Conservation (phyloP, 108 stramenopile species). For the Heterococcus sp. region DNA sequence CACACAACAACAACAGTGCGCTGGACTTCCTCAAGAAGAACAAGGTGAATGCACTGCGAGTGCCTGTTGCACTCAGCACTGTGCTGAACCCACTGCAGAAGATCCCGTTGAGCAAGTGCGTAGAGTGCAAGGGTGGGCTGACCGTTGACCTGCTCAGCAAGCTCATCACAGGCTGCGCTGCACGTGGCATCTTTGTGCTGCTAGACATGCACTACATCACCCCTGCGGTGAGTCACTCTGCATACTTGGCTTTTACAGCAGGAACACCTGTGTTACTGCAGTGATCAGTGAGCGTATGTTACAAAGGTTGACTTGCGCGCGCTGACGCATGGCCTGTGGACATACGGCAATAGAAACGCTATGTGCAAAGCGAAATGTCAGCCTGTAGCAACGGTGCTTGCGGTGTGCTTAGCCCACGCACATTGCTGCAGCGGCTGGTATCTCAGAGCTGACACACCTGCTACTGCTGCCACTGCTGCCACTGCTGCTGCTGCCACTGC, state of each 20-base stretch:
- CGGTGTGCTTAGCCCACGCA: neutral
- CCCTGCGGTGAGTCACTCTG: neutral
- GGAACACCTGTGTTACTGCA: neutral
- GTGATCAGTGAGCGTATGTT: neutral
- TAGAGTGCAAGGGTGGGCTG: neutral
- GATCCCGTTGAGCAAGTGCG: neutral
- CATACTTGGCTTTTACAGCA: neutral
- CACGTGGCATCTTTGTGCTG: neutral
- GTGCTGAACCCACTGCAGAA: neutral
- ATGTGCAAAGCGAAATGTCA: too few species aligned
- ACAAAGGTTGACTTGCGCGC: neutral
- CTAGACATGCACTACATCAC: neutral
- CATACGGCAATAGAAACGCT: too few species aligned
- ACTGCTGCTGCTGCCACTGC: neutral
- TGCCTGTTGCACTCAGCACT: neutral
- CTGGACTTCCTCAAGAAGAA: neutral
- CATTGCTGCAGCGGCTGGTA: neutral
- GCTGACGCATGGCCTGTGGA: neutral
- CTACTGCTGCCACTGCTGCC: neutral
- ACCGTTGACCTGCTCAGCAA: neutral
- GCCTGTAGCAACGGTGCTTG: neutral
- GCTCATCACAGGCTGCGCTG: neutral
- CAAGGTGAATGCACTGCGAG: neutral
- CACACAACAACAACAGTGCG: too few species aligned
- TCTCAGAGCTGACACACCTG: neutral